Evolutionary conservation across 139 green algal species (phyloP), one percentile per base, ranked within the genome.

Genomic region (Chlamydomonas sp.): DNA sequence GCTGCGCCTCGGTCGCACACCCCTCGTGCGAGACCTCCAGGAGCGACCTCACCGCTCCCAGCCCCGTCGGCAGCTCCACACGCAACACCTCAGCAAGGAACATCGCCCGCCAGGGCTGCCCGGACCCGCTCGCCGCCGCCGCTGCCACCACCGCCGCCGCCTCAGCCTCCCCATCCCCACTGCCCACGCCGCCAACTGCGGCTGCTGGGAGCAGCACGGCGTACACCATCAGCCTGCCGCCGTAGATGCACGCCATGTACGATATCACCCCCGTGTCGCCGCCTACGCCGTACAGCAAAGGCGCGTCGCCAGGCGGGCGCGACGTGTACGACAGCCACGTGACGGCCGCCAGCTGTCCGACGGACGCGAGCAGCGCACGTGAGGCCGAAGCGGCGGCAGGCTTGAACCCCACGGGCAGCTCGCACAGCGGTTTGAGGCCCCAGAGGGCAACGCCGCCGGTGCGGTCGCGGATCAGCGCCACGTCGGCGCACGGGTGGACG

Each of bases 401-500:
- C 75, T 31, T 58, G 4, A 84, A 59, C 0, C 59, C 77, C 5
- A 79, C 2, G 6, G 85, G 85, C 85, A 92, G 89, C 77, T 79
- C 85, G 66, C 63, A 59, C 61, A 92, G 9, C 64, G 89, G 89
- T 2, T 18, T 15, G 3, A 92, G 81, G 18, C 80, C 71, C 89
- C 89, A 92, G 12, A 92, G n/a, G 7, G 80, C 81, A 0, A 92
- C 77, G 15, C 68, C 71, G 60, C 89, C 89, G n/a, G 85, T 89
- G 31, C 77, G 85, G 77, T 89, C 85, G 14, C 68, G 77, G 0
- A 89, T n/a, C 15, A 81, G 63, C 15, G 85, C 85, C 72, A 79
- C 67, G 72, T 81, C 72, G 58, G 83, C 64, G 17, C 20, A 58
- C 17, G 86, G 79, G 75, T 90, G 79, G 71, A 82, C 68, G 49